Base-by-base conservation (phyloP, 2,329 filamentous ascomycete species). In the Fusarium liriodendri region DNA sequence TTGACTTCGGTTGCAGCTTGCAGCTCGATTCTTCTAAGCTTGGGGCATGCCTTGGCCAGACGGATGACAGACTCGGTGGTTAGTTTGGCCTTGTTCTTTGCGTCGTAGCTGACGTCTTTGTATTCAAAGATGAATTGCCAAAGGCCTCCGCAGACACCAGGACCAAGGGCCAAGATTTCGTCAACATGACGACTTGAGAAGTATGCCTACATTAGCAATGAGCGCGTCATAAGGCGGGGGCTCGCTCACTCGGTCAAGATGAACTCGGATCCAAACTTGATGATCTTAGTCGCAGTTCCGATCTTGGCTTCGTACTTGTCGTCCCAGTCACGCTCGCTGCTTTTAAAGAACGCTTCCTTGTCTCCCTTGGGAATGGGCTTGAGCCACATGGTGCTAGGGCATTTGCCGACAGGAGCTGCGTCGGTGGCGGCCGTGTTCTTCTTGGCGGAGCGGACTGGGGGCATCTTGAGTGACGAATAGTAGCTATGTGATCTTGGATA, bases 161-260 rank as follows among this genome's bases (percentile, higher is more conserved):
- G 40, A 37, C 54, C 57, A 14, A 74, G 27, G 2, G 63, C 55
- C 14, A 67, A 32, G 20, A 74, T 74, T 8, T 72, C 66, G 13
- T 72, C 62, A 11, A 74, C 70, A 18, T 72, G 71, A 10, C 65
- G 37, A 13, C 71, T 75, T 62, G 33, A 40, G 52, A 18, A 33
- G 35, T 0, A 18, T 32, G 10, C 29, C 29, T 11, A 35, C 5
- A 32, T 71, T 27, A 74, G 32, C 18, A 6, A 13, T 8, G 8
- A 33, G 7, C 4, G 9, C 27, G 3, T 6, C 22, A 3, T 6
- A 47, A 3, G 0, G 11, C 4, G 14, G 14, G 7, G 27, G 7
- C 9, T 29, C 7, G 20, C 63, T 62, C 67, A 69, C 64, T 73
- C 67, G 5, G 72, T 71, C 60, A 73, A 62, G 4, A 69, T 62